These are phyloP conservation scores for Centella asiatica DNA, from an alignment of 129 eudicot genomes.

Conservation along the genomic window DNA sequence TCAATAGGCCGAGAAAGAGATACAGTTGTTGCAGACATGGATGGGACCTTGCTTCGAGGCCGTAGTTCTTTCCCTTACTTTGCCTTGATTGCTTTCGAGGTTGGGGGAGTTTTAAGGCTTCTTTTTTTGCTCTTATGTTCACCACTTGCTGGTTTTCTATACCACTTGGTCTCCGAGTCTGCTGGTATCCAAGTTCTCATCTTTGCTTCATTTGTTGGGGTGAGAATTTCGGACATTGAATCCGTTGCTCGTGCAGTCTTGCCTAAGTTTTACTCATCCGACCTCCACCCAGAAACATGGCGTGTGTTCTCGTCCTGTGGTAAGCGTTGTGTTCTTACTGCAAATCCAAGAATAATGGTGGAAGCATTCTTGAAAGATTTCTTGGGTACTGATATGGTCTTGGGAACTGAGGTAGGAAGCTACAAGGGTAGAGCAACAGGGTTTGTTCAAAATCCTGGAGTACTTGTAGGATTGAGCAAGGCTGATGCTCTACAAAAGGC, in stretches of 20 bases:
- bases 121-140: constrained; percentile 1
- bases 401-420: constrained; percentile 5
- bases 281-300: constrained; percentile 3
- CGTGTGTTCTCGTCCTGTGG: constrained; percentile 9
- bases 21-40: constrained; percentile 9
- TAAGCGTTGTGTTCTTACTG: constrained; percentile 7
- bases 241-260: constrained; percentile 8
- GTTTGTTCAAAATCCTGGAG: constrained; percentile 8
- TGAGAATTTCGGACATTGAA: constrained; percentile 3
- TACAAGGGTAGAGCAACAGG: constrained; percentile 13
- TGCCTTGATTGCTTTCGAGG: constrained; percentile 10
- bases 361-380: constrained; percentile 9
- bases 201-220: constrained; percentile 4
- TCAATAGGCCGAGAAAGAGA: constrained; percentile 5
- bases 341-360: constrained; percentile 8
- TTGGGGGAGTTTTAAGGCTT: constrained; percentile 2
- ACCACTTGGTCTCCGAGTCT: constrained; percentile 7
- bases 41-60: background rate
- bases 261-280: constrained; percentile 9
- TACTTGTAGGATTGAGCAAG: constrained; percentile 3
- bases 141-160: constrained; percentile 7
- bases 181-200: constrained; percentile 12
- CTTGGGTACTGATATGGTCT: constrained; percentile 5
- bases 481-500: constrained; percentile 7
- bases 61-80: constrained; percentile 8